Conservation (phyloP, 768 basidiomycete species). For the Auricularia sp. region DNA sequence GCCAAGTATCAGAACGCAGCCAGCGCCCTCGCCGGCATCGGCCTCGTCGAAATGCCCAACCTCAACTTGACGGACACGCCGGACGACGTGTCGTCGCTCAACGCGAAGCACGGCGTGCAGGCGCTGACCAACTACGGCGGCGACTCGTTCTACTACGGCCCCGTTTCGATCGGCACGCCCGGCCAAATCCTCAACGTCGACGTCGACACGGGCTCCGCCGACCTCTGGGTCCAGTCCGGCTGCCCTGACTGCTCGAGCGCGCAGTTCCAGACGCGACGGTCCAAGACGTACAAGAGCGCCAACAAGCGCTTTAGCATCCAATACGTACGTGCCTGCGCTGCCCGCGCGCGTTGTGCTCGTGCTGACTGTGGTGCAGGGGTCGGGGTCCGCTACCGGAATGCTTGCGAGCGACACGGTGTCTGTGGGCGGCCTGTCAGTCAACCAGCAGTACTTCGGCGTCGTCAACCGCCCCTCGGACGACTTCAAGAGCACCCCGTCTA, state of each 20-base stretch:
- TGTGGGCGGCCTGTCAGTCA: conserved; percentile 34
- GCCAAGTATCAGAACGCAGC: background rate
- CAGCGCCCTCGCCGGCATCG: background rate
- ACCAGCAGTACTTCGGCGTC: conserved; percentile 46
- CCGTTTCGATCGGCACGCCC: conserved; percentile 43
- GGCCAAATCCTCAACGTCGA: conserved; percentile 43
- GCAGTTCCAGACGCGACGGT: conserved; percentile 30
- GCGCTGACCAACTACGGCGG: conserved; percentile 32
- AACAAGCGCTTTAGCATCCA: conserved; percentile 25
- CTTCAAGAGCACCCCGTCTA: conserved; percentile 40
- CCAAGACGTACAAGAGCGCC: conserved; percentile 31
- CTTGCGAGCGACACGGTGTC: conserved; percentile 42
- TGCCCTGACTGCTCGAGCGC: conserved; percentile 30
- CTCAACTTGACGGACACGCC: background rate
- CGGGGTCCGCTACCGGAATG: conserved; percentile 40
- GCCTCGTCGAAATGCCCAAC: background rate
- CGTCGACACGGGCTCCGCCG: conserved; percentile 60
- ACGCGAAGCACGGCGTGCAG: conserved; percentile 9
- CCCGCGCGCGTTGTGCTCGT: background rate
- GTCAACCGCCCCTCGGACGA: conserved; percentile 36
- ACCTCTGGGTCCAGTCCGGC: conserved; percentile 45
- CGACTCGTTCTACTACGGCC: conserved; percentile 41
- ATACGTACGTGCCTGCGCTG: conserved; percentile 30
- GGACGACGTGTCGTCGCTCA: background rate
- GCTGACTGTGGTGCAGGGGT: conserved; percentile 27